phyloP scores from a whole-genome alignment of 331 rosid species.

The Stylosanthes scabra region DNA sequence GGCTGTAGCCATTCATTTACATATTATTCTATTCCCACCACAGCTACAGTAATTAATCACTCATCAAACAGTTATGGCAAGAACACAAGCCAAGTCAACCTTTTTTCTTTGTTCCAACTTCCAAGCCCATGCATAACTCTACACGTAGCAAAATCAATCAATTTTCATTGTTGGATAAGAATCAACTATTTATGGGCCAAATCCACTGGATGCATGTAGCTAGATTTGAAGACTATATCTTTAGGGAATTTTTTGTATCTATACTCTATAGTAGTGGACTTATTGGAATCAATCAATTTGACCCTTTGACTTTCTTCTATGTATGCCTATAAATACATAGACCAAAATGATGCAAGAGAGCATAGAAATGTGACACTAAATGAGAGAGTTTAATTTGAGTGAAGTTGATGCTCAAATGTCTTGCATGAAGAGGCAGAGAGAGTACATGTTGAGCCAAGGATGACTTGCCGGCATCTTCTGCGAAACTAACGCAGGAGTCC shows the following conservation, averaged over 20 bases:
- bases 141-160: neutral
- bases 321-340: conserved; percentile 38
- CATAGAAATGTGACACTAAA: neutral
- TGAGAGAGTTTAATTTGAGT: too few species aligned
- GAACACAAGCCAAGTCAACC: conserved; percentile 32
- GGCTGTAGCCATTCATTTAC: neutral
- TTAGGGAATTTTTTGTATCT: too few species aligned
- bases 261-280: too few species aligned
- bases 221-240: too few species aligned
- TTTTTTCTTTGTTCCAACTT: neutral
- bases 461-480: conserved; percentile 44
- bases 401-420: conserved; percentile 33
- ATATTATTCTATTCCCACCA: conserved; percentile 37
- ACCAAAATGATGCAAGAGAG: neutral
- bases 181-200: neutral
- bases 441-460: conserved; percentile 51
- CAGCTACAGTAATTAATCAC: neutral
- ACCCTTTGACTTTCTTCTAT: conserved; percentile 36
- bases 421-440: conserved; percentile 46
- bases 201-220: neutral
- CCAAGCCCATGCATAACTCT: neutral
- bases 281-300: too few species aligned
- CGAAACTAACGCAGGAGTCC: neutral
- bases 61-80: conserved; percentile 22
- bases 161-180: neutral